These are phyloP conservation scores for Hibiscus trionum DNA, from an alignment of 345 rosid genomes.

Conservation along the genomic window DNA sequence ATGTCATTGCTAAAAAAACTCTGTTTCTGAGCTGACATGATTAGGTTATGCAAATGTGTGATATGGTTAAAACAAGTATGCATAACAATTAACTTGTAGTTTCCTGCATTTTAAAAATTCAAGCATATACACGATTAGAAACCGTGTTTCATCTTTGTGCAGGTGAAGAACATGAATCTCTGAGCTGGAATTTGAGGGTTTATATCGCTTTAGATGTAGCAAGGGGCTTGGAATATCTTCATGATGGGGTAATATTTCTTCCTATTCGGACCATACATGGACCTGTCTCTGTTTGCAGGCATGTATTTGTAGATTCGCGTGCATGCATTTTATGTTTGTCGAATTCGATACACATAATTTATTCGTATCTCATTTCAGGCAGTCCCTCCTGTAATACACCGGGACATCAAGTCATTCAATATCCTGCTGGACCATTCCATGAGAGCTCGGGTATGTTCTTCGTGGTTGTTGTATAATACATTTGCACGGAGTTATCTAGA, in stretches of 20 bases:
- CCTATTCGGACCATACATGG: background rate
- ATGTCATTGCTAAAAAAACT: background rate
- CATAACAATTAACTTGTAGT: background rate
- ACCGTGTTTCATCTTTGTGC: slow-evolving; percentile 10
- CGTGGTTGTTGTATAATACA: background rate
- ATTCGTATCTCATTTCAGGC: slow-evolving; percentile 42
- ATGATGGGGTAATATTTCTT: slow-evolving; percentile 69
- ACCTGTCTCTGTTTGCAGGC: background rate
- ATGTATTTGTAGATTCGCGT: background rate
- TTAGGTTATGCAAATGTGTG: background rate
- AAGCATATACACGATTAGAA: no score
- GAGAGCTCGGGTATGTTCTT: slow-evolving; percentile 78
- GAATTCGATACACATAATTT: background rate
- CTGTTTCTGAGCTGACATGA: background rate
- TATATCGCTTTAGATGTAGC: slow-evolving; percentile 85
- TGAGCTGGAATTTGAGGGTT: slow-evolving; percentile 85
- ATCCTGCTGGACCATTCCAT: slow-evolving; percentile 39
- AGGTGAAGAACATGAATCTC: slow-evolving; percentile 50
- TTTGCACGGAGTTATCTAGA: background rate
- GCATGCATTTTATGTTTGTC: background rate
- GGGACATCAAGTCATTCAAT: slow-evolving; percentile 80
- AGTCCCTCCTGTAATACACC: slow-evolving; percentile 90
- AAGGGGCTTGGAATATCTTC: slow-evolving; percentile 96
- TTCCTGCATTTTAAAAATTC: background rate
- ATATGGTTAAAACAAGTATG: background rate